phyloP scores from a whole-genome alignment of 148 eudicot genomes.

The Heliamphora exappendiculata region DNA sequence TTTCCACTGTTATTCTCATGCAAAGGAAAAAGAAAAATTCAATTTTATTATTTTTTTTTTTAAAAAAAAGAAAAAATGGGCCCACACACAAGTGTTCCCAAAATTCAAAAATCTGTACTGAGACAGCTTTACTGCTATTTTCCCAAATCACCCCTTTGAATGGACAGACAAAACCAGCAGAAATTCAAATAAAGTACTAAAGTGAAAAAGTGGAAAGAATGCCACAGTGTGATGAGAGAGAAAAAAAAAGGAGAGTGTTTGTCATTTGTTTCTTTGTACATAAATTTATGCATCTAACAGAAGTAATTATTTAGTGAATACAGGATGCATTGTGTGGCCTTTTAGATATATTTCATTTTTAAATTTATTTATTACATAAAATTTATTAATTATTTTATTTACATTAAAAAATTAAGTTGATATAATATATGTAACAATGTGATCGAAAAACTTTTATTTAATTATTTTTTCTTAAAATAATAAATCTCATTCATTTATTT shows the following conservation, averaged over 20 bases:
- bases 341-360: too few species aligned
- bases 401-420: too few species aligned
- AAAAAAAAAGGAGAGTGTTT: slow-evolving; percentile 18
- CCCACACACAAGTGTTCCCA: slow-evolving; percentile 1
- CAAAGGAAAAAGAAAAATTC: too few species aligned
- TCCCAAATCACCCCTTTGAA: slow-evolving; percentile 26
- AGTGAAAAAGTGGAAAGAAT: slow-evolving; percentile 26
- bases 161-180: slow-evolving; percentile 33
- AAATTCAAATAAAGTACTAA: slow-evolving; percentile 38
- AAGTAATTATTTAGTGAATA: too few species aligned
- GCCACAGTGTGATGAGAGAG: slow-evolving; percentile 25
- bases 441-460: too few species aligned
- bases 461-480: too few species aligned
- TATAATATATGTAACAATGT: too few species aligned
- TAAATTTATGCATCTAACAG: slow-evolving; percentile 5
- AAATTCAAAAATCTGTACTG: not conserved
- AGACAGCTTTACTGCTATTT: not conserved
- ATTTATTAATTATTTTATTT: too few species aligned
- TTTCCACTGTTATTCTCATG: slow-evolving; percentile 10
- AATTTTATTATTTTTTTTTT: too few species aligned
- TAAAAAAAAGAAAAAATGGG: not conserved
- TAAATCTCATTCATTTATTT: too few species aligned
- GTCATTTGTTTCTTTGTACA: slow-evolving; percentile 10
- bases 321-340: too few species aligned
- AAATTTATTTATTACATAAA: too few species aligned